These are phyloP conservation scores for Cyclostephanos tholiformis DNA, from an alignment of 108 stramenopile genomes.

Conservation along the genomic window DNA sequence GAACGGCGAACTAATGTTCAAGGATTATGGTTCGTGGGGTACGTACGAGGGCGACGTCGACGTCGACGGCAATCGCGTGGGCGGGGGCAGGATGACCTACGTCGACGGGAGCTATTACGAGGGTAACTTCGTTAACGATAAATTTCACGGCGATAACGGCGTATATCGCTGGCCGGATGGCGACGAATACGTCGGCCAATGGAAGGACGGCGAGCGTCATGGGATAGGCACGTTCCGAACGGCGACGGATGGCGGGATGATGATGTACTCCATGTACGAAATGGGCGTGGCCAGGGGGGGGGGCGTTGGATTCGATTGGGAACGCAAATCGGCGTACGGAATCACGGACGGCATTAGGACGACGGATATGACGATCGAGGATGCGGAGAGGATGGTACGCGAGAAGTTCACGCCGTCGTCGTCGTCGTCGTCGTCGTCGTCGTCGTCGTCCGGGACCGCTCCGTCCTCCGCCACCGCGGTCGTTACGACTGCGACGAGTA, in stretches of 20 bases:
- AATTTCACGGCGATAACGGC: conserved; percentile 15
- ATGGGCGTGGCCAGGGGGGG: conserved; percentile 12
- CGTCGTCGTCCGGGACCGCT: too few species aligned
- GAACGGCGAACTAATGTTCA: conserved; percentile 15
- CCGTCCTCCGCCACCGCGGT: neutral
- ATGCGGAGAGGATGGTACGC: conserved; percentile 4
- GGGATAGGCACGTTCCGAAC: conserved; percentile 8
- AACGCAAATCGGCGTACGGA: conserved; percentile 1
- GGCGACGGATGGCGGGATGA: conserved; percentile 15
- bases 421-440: too few species aligned
- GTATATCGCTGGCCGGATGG: conserved; percentile 19
- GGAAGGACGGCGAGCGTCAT: conserved; percentile 31
- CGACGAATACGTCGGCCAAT: conserved; percentile 14
- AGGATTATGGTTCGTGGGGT: conserved; percentile 29
- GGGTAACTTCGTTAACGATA: conserved; percentile 23
- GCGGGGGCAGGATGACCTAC: conserved; percentile 32
- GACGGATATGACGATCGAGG: conserved; percentile 1
- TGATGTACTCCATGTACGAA: conserved; percentile 17
- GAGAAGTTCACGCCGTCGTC: too few species aligned
- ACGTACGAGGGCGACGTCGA: conserved; percentile 29
- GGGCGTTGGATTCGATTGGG: conserved; percentile 11
- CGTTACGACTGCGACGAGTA: too few species aligned
- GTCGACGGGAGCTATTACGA: conserved; percentile 10
- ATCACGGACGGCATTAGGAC: conserved; percentile 14
- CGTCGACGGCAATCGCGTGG: conserved; percentile 17